Base-by-base conservation (phyloP, 169 alveolate genomes). In the Plasmodium gallinaceum region DNA sequence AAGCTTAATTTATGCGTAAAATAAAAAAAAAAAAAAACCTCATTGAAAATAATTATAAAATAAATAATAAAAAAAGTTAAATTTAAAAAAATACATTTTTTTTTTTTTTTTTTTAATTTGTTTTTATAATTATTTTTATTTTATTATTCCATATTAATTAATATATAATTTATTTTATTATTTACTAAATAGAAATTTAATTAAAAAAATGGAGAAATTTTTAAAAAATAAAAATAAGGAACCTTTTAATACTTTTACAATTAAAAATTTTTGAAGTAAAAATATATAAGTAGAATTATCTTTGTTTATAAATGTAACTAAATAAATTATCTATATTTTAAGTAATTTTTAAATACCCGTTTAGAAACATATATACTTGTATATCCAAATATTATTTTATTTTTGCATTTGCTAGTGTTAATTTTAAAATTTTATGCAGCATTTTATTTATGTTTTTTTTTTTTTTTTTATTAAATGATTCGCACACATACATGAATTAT, bases 151-250 rank as follows among this genome's bases (percentile, higher is more conserved):
- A 42, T 71, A 48, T 37, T 46, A 71, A 71, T 46, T 22, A 45
- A 42, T 26, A 42, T 22, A 48, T 32, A 32, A 4, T 32, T 32
- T 32, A 32, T 71, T 32, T 32, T 32, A 32, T 71, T 16, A 42
- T 42, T 48, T 71, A 16, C 57, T 71, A 51, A 71, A 52, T 22
- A n/a, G 65, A 71, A 52, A 26, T 52, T 45, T 66, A 71, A 52
- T 37, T 71, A 58, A 48, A n/a, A 71, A 71, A 39, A 71, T 71
- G 83, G 83, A 52, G 68, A 71, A 71, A 12, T 37, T 51, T 71
- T 71, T 71, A 37, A 71, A 52, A 71, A 2, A 32, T 32, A 32
- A 32, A 32, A 51, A 39, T 71, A 58, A 71, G 68, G 45, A 71
- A 71, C 32, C 83, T 71, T 58, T 32, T 57, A 57, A 51, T n/a